These are phyloP conservation scores for Xylariaceae sp. DNA, from an alignment of 2,329 filamentous ascomycete genomes.

Conservation along the genomic window DNA sequence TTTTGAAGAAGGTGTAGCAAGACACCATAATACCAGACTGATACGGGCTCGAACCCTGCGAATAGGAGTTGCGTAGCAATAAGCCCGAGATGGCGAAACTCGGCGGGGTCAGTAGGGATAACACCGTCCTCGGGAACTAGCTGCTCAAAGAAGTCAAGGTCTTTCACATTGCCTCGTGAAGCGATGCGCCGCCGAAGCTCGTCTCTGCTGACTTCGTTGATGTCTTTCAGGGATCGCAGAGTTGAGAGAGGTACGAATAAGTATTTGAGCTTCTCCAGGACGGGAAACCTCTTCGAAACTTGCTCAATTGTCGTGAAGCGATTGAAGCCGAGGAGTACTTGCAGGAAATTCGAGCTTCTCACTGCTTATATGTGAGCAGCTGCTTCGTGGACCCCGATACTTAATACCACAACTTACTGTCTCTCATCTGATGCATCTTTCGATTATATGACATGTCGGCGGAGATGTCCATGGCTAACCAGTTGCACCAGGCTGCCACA, in stretches of 20 bases:
- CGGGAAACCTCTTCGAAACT: constrained; percentile 8
- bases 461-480: constrained; percentile 14
- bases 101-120: constrained; percentile 3
- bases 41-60: constrained; percentile 7
- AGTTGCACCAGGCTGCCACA: constrained; percentile 13
- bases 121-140: constrained; percentile 7
- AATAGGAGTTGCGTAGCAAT: constrained; percentile 7
- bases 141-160: constrained; percentile 13
- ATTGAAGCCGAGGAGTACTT: constrained; percentile 6
- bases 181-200: constrained; percentile 7
- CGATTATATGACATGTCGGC: constrained; percentile 15
- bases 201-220: constrained; percentile 6
- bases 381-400: not conserved
- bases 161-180: constrained; percentile 4
- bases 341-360: constrained; percentile 6
- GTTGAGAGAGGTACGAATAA: constrained; percentile 5
- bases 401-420: constrained; percentile 6
- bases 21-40: constrained; percentile 6
- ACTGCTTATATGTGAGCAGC: constrained; percentile 2
- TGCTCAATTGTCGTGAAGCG: constrained; percentile 5
- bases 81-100: constrained; percentile 8
- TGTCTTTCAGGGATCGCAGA: constrained; percentile 4
- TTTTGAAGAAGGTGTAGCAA: constrained; percentile 16
- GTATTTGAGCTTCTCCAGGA: constrained; percentile 8
- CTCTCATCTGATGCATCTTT: constrained; percentile 9